Evolutionary conservation across 768 basidiomycete genomes (phyloP), one percentile per base, ranked within the genome.

Genomic region (Paxillus rubicundulus): DNA sequence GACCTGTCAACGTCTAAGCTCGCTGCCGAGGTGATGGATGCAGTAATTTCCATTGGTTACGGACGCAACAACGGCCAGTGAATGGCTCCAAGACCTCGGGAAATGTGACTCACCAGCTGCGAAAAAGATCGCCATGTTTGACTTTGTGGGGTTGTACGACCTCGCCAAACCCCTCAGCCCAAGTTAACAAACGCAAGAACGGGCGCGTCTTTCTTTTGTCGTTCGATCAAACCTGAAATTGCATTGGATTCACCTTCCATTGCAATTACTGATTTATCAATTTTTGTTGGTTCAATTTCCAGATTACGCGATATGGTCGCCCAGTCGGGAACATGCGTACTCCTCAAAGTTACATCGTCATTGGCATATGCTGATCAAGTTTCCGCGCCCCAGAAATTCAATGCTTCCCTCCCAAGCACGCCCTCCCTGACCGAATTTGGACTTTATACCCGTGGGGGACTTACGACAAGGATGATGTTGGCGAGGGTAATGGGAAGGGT

Each of bases 21-120:
- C 33, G 67, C 68, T 1, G 73, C 65, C 10, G 77, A 77, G 52
- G 75, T 86, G 14, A 70, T 80, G 47, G 72, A 80, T 48, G 86
- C 84, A 1, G 64, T 87, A 42, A 67, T 63, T 24, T 4, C 6
- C 24, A 24, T 24, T 6, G 54, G 65, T 56, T 18, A 66, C 74
- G 56, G 72, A 73, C 46, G 65, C 67, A 27, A 61, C 57, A 13
- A 61, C 65, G 3, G 72, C 67, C 4, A 67, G 64, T 43, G 67
- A 74, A 21, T 84, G n/a, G n/a, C n/a, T n/a, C n/a, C n/a, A n/a
- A n/a, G n/a, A n/a, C n/a, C n/a, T n/a, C n/a, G n/a, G n/a, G n/a
- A n/a, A n/a, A n/a, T n/a, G n/a, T n/a, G n/a, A n/a, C n/a, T n/a
- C n/a, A n/a, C n/a, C n/a, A n/a, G n/a, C n/a, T n/a, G n/a, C n/a